Conservation (phyloP, 129 eudicot genomes). For the Arctium minus region DNA sequence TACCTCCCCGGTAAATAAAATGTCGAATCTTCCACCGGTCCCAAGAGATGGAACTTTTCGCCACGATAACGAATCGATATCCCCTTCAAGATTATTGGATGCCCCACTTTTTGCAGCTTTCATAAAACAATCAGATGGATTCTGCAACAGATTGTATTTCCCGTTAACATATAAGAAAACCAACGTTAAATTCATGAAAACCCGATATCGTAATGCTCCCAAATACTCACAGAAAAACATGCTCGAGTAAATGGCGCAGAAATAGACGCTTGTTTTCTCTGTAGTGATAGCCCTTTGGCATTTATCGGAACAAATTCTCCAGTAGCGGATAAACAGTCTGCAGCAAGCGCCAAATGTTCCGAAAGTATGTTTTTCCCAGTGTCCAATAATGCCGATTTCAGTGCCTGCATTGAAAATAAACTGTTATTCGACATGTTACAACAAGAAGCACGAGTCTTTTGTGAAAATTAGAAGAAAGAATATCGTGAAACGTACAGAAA, state of each 20-base stretch:
- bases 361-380: conserved; percentile 78
- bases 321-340: conserved; percentile 68
- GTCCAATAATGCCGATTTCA: conserved; percentile 64
- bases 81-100: conserved; percentile 69
- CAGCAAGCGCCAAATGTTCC: conserved; percentile 68
- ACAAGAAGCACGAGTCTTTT: neutral
- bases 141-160: conserved; percentile 44
- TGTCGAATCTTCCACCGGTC: conserved; percentile 71
- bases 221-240: conserved; percentile 64
- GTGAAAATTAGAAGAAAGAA: neutral
- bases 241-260: conserved; percentile 82
- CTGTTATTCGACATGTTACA: neutral
- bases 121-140: conserved; percentile 71
- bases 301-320: conserved; percentile 81
- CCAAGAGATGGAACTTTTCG: conserved; percentile 81
- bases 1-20: conserved; percentile 72
- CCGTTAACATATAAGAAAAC: conserved; percentile 3
- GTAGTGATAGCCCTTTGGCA: conserved; percentile 66
- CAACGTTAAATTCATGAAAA: neutral
- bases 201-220: neutral
- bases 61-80: conserved; percentile 79
- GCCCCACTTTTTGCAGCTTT: conserved; percentile 71
- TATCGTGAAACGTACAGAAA: conserved; percentile 46
- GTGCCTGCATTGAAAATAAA: conserved; percentile 38
- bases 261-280: conserved; percentile 52